phyloP scores from a whole-genome alignment of 495 filamentous ascomycete species.

The Aspergillus bertholletiae region DNA sequence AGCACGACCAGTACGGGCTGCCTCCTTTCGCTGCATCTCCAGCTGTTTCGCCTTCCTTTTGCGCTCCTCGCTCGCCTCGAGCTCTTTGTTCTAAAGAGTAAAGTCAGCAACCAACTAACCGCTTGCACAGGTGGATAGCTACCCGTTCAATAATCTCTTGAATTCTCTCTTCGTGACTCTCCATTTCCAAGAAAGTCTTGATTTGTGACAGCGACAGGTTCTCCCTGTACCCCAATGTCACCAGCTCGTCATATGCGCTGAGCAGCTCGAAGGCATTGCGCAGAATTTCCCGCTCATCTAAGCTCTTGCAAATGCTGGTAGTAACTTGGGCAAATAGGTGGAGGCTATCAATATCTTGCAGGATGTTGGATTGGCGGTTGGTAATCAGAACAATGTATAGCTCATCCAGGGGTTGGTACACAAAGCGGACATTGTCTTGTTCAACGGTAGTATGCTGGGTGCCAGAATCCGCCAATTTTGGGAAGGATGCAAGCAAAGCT shows the following conservation, averaged over 20 bases:
- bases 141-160: slow-evolving; percentile 95
- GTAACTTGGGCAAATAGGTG: slow-evolving; percentile 97
- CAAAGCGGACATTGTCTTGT: slow-evolving; percentile 98
- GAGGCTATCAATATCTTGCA: slow-evolving; percentile 97
- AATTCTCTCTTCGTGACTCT: slow-evolving; percentile 96
- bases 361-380: slow-evolving; percentile 97
- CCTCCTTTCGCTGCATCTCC: slow-evolving; percentile 96
- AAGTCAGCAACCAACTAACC: slow-evolving; percentile 16
- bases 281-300: slow-evolving; percentile 92
- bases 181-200: slow-evolving; percentile 98
- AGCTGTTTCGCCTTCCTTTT: slow-evolving; percentile 97
- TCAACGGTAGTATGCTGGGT: slow-evolving; percentile 98
- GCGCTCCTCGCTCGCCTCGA: slow-evolving; percentile 95
- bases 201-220: slow-evolving; percentile 93
- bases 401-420: slow-evolving; percentile 98
- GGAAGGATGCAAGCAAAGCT: slow-evolving; percentile 92
- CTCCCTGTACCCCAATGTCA: slow-evolving; percentile 91
- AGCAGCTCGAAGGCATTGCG: slow-evolving; percentile 94
- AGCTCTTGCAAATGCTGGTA: slow-evolving; percentile 88
- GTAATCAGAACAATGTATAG: slow-evolving; percentile 99
- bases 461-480: slow-evolving; percentile 89
- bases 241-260: slow-evolving; percentile 93
- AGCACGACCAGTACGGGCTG: slow-evolving; percentile 55
- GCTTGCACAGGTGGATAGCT: slow-evolving; percentile 19
- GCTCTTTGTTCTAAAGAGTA: slow-evolving; percentile 79